Evolutionary conservation across 2,329 filamentous ascomycete species (phyloP), one percentile per base, ranked within the genome.

Genomic region (Stenocarpella maydis): DNA sequence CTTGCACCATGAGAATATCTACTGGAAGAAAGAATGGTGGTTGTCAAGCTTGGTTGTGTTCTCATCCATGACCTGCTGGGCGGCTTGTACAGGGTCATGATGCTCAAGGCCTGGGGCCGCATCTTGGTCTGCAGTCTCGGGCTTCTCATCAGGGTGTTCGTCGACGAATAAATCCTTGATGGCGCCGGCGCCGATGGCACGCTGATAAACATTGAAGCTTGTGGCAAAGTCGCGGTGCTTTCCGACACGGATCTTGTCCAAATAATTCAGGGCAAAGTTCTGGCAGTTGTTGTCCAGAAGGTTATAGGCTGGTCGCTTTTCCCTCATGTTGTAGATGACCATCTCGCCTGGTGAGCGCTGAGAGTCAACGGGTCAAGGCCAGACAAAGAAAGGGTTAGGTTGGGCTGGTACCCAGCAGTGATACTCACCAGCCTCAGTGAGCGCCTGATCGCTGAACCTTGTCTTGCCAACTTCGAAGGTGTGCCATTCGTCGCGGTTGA

Each of bases 281-380:
- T 89, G 87, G 75, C 87, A 89, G 76, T 89, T 89, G 75, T 89
- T 89, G 71, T 80, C 85, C 74, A 89, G 88, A 67, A 89, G 80
- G 66, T 88, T 88, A 76, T 89, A 89, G 0, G 79, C 84, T 0
- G 86, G 81, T 12, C 82, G 80, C 61, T 78, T 81, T 41, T 81
- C 76, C 8, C 86, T 78, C 74, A 88, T 88, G 19, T 81, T 81
- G 24, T 83, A 80, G 43, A 88, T 88, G 0, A 85, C 83, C 72
- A 83, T 83, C 69, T 88, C 86, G 21, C 82, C 85, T 85, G 65
- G 9, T 37, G 12, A 31, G 19, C 26, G 15, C 4, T 9, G 31
- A 49, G 34, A 34, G 67, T 52, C 3, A 49, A 34, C 6, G 43
- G 17, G 39, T 12, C 17, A n/a, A 3, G n/a, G n/a, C n/a, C n/a